A percentile compares a stretch with the other conserved stretches of the same genome.
phyloP scores from a whole-genome alignment of 2,329 filamentous ascomycete species.

The Trichoderma pleuroti region DNA sequence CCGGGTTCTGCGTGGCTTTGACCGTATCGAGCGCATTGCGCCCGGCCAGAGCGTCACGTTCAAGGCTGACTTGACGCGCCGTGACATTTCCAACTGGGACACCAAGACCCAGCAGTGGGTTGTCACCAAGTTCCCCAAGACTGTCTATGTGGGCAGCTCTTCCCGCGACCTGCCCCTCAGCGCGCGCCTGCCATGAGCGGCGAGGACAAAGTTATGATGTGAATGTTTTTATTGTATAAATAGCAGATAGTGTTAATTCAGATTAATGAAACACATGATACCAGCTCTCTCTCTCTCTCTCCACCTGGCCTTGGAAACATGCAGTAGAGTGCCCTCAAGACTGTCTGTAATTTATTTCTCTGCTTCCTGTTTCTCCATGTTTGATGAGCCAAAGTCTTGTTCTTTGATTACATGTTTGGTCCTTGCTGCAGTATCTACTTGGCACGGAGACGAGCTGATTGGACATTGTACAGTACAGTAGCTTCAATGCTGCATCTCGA shows the following conservation, averaged over 20 bases:
- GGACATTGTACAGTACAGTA: background rate
- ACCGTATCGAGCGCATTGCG: slow-evolving; percentile 64
- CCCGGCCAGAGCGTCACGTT: slow-evolving; percentile 67
- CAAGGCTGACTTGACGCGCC: slow-evolving; percentile 65
- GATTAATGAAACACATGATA: slow-evolving; percentile 3
- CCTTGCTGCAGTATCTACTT: background rate
- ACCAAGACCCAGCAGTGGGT: slow-evolving; percentile 78
- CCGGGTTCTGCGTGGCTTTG: slow-evolving; percentile 72
- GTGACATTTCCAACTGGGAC: slow-evolving; percentile 89
- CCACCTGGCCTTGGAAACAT: background rate
- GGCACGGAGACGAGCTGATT: background rate
- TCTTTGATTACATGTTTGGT: too few species aligned
- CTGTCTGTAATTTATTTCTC: background rate
- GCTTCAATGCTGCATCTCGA: background rate
- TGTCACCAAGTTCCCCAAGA: slow-evolving; percentile 49
- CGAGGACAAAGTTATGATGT: background rate
- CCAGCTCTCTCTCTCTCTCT: background rate
- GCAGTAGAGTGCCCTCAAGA: background rate
- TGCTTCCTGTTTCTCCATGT: too few species aligned
- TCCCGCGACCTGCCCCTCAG: slow-evolving; percentile 51
- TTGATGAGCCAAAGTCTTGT: background rate
- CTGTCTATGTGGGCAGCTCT: slow-evolving; percentile 52
- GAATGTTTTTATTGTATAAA: slow-evolving; percentile 15
- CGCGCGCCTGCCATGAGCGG: slow-evolving; percentile 21
- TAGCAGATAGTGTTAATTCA: slow-evolving; percentile 13